These are phyloP conservation scores for Cryptococcus sp. DNA, from an alignment of 1,284 basidiomycete genomes.

Conservation along the genomic window DNA sequence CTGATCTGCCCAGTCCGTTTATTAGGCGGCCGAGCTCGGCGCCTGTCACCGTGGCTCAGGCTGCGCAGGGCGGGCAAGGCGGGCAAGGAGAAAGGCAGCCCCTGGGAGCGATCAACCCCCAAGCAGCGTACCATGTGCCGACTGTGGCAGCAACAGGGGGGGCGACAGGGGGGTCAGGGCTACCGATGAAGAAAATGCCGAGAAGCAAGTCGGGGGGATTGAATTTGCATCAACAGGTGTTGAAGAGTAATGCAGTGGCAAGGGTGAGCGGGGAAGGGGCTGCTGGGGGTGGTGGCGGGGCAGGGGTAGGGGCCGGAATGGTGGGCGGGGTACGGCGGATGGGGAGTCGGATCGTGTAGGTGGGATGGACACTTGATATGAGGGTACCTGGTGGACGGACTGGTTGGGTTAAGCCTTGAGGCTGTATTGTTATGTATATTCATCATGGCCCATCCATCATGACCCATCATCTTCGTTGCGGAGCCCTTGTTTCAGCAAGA, in stretches of 20 bases:
- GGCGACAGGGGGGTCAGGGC: not conserved
- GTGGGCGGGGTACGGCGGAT: not conserved
- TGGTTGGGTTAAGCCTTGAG: not conserved
- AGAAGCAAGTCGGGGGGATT: slow-evolving; percentile 29
- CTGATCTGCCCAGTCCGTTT: slow-evolving; percentile 44
- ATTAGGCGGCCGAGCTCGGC: slow-evolving; percentile 24
- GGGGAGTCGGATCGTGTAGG: not conserved
- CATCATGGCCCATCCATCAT: not conserved
- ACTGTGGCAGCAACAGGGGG: not conserved
- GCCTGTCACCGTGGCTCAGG: not conserved
- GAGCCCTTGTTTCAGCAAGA: not conserved
- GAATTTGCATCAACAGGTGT: slow-evolving; percentile 34
- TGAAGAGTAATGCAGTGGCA: slow-evolving; percentile 28
- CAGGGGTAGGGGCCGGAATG: not conserved
- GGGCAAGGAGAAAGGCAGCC: slow-evolving; percentile 11
- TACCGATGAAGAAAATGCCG: slow-evolving; percentile 13
- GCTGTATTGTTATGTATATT: not conserved
- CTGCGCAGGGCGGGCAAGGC: not conserved
- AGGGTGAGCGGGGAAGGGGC: slow-evolving; percentile 19
- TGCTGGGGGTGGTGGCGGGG: not conserved
- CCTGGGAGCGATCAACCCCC: slow-evolving; percentile 18
- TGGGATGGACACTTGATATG: not conserved
- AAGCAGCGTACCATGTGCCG: not conserved
- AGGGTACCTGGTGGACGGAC: not conserved
- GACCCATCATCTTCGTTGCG: not conserved